Evolutionary conservation across 176 grass and related monocot species (phyloP), one percentile per base, ranked within the genome.

Genomic region (Thinopyrum elongatum): DNA sequence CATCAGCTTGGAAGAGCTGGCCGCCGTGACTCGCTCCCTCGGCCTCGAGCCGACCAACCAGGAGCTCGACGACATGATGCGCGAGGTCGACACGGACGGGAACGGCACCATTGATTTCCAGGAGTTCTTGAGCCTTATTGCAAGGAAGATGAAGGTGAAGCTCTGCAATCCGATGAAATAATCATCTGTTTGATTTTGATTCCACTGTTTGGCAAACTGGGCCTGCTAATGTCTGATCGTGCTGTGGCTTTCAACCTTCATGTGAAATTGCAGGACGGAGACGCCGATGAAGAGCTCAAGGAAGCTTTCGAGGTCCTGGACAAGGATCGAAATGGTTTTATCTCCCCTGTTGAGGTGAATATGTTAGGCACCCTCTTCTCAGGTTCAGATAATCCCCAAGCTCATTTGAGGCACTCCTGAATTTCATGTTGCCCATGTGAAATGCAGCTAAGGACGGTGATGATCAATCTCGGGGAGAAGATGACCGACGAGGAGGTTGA

Each of bases 241-340:
- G 53, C 27, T 66, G 49, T 12, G 57, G 49, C 9, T 83, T 42
- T 59, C 9, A 8, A n/a, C 42, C 42, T 41, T 22, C 69, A 22
- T 5, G 12, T 8, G 53, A 58, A 2, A 73, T 47, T 66, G 61
- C 51, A 97, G 95, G 92, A 94, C 19, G 77, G 83, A 0, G 89
- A 94, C 44, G 86, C 38, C 0, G 92, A 97, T 4, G 95, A 97
- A 49, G 95, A 93, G 74, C 85, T 97, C 22, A 94, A 86, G 68
- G 92, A 94, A 90, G 92, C 95, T 39, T 97, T 97, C 10, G 81
- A 91, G 41, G 88, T 97, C 53, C 93, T 97, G 13, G 95, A 97
- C 70, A 92, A 86, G 76, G 95, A 97, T 33, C 74, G 78, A n/a
- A 93, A 97, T 51, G 95, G 92, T 16, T 94, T 94, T 7, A 97